phyloP scores from a whole-genome alignment of 1,284 basidiomycete genomes.

The Amylostereum chailletii region DNA sequence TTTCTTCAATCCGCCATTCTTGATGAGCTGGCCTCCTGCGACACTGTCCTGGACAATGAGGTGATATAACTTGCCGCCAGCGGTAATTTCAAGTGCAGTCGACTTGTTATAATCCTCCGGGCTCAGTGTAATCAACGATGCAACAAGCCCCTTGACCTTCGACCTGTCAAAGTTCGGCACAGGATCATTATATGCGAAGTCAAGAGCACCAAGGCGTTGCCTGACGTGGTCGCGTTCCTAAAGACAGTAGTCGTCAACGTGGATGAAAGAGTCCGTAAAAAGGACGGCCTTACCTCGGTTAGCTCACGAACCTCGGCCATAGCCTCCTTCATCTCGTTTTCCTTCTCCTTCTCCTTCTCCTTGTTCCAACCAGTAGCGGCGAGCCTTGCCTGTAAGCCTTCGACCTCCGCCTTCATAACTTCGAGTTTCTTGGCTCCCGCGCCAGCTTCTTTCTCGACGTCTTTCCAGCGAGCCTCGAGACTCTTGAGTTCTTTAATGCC shows the following conservation, averaged over 20 bases:
- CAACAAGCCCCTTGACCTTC: constrained; percentile 93
- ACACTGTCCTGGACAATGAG: constrained; percentile 90
- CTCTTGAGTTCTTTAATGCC: constrained; percentile 74
- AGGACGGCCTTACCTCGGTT: constrained; percentile 47
- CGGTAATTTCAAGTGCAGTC: constrained; percentile 90
- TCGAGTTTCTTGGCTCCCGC: constrained; percentile 70
- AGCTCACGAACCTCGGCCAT: constrained; percentile 51
- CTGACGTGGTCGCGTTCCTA: constrained; percentile 71
- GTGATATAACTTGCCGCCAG: constrained; percentile 89
- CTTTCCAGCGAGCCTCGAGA: constrained; percentile 76
- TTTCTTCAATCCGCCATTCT: constrained; percentile 79
- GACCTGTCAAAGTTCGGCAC: constrained; percentile 76
- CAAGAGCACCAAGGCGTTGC: constrained; percentile 62
- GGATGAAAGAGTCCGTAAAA: neutral
- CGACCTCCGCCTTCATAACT: constrained; percentile 52
- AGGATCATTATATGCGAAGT: constrained; percentile 82
- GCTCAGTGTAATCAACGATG: constrained; percentile 72
- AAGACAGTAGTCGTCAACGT: neutral
- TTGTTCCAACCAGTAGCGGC: constrained; percentile 72
- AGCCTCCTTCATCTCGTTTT: constrained; percentile 48
- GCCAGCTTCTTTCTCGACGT: constrained; percentile 77
- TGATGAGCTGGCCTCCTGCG: constrained; percentile 80
- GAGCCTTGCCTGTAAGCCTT: constrained; percentile 46
- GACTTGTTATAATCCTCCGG: constrained; percentile 68
- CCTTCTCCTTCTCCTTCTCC: constrained; percentile 65